Evolutionary conservation across 805 yeast species (phyloP).

Genomic region (Yamadazyma philogaea): DNA sequence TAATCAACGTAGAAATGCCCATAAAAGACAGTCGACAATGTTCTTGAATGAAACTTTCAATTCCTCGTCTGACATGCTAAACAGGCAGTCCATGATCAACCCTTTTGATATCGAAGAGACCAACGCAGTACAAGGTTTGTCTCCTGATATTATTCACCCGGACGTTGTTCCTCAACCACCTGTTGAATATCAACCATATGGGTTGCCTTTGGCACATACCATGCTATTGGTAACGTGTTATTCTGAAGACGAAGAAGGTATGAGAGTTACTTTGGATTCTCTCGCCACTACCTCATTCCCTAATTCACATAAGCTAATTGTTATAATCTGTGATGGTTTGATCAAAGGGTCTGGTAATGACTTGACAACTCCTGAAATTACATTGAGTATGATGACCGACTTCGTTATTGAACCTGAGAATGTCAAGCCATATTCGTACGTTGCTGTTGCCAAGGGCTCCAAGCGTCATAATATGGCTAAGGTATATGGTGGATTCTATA

Average conservation of each 20-base stretch:
- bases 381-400: constrained; percentile 76
- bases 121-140: constrained; percentile 45
- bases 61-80: constrained; percentile 35
- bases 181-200: constrained; percentile 79
- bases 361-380: constrained; percentile 84
- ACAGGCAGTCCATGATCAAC: constrained; percentile 25
- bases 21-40: constrained; percentile 23
- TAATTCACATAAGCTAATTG: constrained; percentile 83
- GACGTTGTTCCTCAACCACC: constrained; percentile 92
- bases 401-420: constrained; percentile 67
- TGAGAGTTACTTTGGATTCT: constrained; percentile 87
- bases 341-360: constrained; percentile 95
- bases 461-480: constrained; percentile 98
- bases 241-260: constrained; percentile 84
- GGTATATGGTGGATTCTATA: constrained; percentile 91
- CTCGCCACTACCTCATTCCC: constrained; percentile 94
- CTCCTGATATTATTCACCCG: constrained; percentile 62
- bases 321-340: constrained; percentile 89
- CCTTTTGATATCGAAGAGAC: constrained; percentile 36
- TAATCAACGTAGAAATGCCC: constrained; percentile 3
- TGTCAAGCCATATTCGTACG: constrained; percentile 81
- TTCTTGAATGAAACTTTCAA: constrained; percentile 26
- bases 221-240: constrained; percentile 75
- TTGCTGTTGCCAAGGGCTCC: constrained; percentile 91
- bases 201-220: constrained; percentile 62